Evolutionary conservation across 176 grass and related monocot genomes (phyloP).

Genomic region (Bonia amplexicaulis): DNA sequence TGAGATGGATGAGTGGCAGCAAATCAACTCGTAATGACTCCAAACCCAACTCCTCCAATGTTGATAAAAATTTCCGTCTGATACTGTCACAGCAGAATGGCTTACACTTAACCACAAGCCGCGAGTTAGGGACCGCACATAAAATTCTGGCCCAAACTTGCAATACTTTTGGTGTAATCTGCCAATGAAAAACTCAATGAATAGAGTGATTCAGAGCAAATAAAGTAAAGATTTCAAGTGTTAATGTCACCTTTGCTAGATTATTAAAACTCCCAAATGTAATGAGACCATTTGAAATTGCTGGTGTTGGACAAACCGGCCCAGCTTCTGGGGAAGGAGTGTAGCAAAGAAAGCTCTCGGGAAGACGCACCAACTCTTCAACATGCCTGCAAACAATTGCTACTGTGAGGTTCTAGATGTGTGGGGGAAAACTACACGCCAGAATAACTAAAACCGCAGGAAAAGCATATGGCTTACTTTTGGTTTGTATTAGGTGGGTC

Average conservation of each 20-base stretch:
- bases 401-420: slow-evolving; percentile 25
- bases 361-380: slow-evolving; percentile 87
- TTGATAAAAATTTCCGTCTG: slow-evolving; percentile 81
- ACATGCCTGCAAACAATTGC: slow-evolving; percentile 59
- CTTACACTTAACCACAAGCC: slow-evolving; percentile 96
- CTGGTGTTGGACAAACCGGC: slow-evolving; percentile 72
- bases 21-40: slow-evolving; percentile 83
- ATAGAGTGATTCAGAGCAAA: slow-evolving; percentile 14
- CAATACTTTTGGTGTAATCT: slow-evolving; percentile 95
- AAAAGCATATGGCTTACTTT: slow-evolving; percentile 52
- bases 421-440: neutral
- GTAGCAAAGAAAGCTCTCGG: slow-evolving; percentile 93
- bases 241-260: slow-evolving; percentile 83
- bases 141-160: slow-evolving; percentile 95
- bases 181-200: slow-evolving; percentile 16
- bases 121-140: slow-evolving; percentile 79
- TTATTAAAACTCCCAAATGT: slow-evolving; percentile 99
- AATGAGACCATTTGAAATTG: slow-evolving; percentile 87
- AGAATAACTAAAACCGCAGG: neutral
- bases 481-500: slow-evolving; percentile 73
- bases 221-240: neutral
- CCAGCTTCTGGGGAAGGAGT: slow-evolving; percentile 98
- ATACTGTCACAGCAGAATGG: slow-evolving; percentile 95
- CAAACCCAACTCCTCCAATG: slow-evolving; percentile 79
- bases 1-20: slow-evolving; percentile 94